Base-by-base conservation (phyloP, 257 asterid genomes). In the Gardenia jasminoides region DNA sequence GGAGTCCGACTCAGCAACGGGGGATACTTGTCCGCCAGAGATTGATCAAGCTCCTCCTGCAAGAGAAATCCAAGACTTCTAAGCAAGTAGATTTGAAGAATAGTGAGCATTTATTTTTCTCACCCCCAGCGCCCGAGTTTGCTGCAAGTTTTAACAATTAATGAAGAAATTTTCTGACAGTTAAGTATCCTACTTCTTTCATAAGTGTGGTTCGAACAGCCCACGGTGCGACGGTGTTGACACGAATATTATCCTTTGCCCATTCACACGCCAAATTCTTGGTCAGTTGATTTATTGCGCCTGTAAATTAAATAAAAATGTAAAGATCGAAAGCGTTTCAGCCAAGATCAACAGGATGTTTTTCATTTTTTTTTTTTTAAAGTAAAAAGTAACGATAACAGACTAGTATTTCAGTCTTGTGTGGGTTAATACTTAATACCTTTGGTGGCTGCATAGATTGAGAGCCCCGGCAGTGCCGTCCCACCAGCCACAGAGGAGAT, bases 171-270 rank as follows among this genome's bases (percentile, higher is more conserved):
- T 7, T 8, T 12, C 16, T 4, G 24, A 16, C 3, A 58, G 0
- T n/a, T n/a, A n/a, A n/a, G n/a, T 41, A 22, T 70, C 11, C 30
- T 61, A 65, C 82, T 28, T 41, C 31, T 31, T 75, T 74, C 31
- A 50, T 16, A 47, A 84, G 77, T 16, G 81, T 64, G 41, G 87
- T 84, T 44, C 36, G 72, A 39, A 84, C 84, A 10, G 75, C 79
- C 85, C 87, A 81, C 3, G 87, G 83, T 65, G 87, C 85, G 75
- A 84, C 85, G 17, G 76, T 69, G 20, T 84, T 84, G 75, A 84
- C 83, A 0, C 85, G 85, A 64, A 84, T 84, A 9, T 78, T 84
- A 30, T 82, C 82, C 73, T 76, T 62, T 43, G 83, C 85, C 87
- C 87, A 81, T 54, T 84, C 85, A 36, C 79, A 78, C 8, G 87